phyloP scores from a whole-genome alignment of 306 rosid genomes.

The Echinosophora koreensis region DNA sequence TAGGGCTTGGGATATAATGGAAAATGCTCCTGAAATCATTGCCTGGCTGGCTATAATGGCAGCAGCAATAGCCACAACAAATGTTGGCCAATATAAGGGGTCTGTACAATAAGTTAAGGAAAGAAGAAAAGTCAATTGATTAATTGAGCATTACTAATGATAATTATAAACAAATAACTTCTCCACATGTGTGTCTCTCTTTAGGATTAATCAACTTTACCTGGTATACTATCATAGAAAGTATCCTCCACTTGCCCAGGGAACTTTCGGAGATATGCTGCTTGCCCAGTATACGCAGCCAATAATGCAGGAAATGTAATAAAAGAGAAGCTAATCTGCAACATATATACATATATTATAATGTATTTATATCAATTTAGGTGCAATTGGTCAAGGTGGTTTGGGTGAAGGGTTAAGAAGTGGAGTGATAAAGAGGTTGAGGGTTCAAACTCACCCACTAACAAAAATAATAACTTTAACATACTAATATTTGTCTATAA shows the following conservation, averaged over 20 bases:
- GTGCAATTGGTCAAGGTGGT: too few species aligned
- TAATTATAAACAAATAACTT: background rate
- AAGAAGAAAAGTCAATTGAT: background rate
- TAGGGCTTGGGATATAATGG: conserved; percentile 74
- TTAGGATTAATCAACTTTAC: conserved; percentile 46
- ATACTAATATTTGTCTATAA: too few species aligned
- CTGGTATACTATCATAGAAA: conserved; percentile 55
- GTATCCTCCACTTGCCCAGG: conserved; percentile 47
- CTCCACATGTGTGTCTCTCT: background rate
- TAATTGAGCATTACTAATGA: background rate
- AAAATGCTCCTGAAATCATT: conserved; percentile 88
- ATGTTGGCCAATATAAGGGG: conserved; percentile 85
- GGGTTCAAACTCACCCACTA: too few species aligned
- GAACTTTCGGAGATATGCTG: conserved; percentile 50
- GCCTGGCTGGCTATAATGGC: conserved; percentile 90
- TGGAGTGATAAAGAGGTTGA: too few species aligned
- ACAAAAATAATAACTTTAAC: too few species aligned
- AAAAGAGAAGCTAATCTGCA: conserved; percentile 57
- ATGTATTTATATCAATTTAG: conserved; percentile 11
- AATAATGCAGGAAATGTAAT: conserved; percentile 50
- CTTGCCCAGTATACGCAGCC: conserved; percentile 53
- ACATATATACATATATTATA: background rate
- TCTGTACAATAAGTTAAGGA: conserved; percentile 40
- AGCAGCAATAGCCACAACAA: conserved; percentile 80
- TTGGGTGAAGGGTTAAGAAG: too few species aligned